phyloP scores from a whole-genome alignment of 345 rosid species.

The Streptanthus diversifolius region DNA sequence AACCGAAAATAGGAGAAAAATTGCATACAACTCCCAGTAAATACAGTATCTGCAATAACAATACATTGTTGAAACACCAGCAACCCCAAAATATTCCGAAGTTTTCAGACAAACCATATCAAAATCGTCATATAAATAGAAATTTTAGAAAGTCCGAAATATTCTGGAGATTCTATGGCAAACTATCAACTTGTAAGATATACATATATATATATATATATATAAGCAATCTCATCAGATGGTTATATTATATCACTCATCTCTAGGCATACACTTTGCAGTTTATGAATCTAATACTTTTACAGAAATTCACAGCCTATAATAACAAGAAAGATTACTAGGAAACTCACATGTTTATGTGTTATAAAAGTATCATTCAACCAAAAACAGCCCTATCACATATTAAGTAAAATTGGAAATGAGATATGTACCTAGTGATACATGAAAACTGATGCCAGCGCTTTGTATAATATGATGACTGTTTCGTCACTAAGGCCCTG shows the following conservation, averaged over 20 bases:
- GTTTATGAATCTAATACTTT: conserved; percentile 21
- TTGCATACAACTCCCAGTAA: not conserved
- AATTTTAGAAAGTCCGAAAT: not conserved
- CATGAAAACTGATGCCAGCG: not conserved
- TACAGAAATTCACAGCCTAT: not conserved
- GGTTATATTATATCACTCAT: conserved; percentile 41
- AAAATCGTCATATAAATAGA: not conserved
- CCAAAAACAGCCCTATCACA: not conserved
- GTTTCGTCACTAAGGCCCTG: conserved; percentile 23
- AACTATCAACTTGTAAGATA: not conserved
- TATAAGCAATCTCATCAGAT: not conserved
- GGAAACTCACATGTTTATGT: conserved; percentile 16
- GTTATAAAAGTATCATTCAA: not conserved
- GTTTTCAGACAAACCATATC: not conserved
- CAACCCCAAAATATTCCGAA: not conserved
- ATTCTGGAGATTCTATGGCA: not conserved
- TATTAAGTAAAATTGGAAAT: not conserved
- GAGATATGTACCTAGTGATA: conserved; percentile 9
- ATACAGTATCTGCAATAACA: conserved; percentile 16
- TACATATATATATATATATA: not conserved
- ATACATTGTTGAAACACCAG: not conserved
- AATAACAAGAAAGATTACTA: not conserved
- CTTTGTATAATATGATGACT: not conserved
- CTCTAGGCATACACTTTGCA: conserved; percentile 47
- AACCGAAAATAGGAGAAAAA: not conserved